Conservation (phyloP, 192 early-diverging fungal species). For the Phycomyces blakesleeanus region DNA sequence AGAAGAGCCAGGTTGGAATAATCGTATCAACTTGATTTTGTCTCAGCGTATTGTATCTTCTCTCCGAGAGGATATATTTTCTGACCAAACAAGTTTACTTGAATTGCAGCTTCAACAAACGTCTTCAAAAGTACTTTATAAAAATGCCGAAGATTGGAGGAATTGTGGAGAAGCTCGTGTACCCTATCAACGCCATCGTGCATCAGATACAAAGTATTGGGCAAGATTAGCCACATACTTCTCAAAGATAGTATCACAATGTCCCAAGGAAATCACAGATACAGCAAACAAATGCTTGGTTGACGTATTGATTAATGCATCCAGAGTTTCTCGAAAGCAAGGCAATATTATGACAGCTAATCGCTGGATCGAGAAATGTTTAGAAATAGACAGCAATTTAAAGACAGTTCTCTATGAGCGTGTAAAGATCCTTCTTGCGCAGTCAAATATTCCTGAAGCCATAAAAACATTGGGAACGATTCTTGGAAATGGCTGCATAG, state of each 20-base stretch:
- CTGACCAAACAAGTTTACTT: conserved; percentile 1
- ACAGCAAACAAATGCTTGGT: background rate
- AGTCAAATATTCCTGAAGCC: conserved; percentile 1
- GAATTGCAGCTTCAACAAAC: conserved; percentile 10
- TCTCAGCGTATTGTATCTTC: background rate
- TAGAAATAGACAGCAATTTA: background rate
- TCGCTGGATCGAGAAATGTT: background rate
- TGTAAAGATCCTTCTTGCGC: conserved; percentile 10
- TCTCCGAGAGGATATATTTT: conserved; percentile 6
- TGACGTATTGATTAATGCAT: conserved; percentile 5
- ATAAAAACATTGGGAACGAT: conserved; percentile 1
- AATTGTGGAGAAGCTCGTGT: background rate
- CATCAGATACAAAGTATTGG: conserved; percentile 18
- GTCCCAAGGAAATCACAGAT: background rate
- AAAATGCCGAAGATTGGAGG: conserved; percentile 6
- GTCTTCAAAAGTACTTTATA: background rate
- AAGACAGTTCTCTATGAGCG: conserved; percentile 4
- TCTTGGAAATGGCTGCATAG: background rate
- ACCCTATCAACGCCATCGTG: background rate
- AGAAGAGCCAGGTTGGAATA: background rate
- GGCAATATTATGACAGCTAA: conserved; percentile 7
- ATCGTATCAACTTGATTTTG: background rate
- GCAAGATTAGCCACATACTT: conserved; percentile 11
- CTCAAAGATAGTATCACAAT: background rate
- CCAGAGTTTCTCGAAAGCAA: conserved; percentile 14